Conservation (phyloP, 257 asterid genomes). For the Anisodus tanguticus region DNA sequence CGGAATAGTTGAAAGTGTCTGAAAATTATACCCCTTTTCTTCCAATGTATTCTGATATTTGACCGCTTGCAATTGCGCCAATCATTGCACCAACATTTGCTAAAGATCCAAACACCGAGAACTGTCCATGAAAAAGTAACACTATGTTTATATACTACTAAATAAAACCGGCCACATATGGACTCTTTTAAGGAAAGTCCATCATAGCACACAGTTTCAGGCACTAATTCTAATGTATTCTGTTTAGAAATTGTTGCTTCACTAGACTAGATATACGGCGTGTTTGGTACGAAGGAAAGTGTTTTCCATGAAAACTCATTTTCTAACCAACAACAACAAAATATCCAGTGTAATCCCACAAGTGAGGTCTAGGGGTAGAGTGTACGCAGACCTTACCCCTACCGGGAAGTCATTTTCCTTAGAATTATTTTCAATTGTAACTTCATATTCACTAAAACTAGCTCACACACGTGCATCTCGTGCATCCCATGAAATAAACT, state of each 20-base stretch:
- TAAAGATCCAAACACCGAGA: conserved; percentile 84
- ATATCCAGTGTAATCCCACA: too few species aligned
- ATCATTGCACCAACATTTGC: conserved; percentile 95
- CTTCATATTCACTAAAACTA: too few species aligned
- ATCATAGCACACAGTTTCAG: background rate
- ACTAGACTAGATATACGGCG: background rate
- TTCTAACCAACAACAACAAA: too few species aligned
- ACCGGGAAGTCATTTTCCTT: background rate
- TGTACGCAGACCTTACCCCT: too few species aligned
- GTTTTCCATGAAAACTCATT: background rate
- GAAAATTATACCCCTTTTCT: conserved; percentile 78
- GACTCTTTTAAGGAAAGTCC: conserved; percentile 10
- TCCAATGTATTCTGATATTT: conserved; percentile 83
- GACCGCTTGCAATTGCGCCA: conserved; percentile 91
- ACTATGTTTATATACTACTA: background rate
- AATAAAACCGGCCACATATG: background rate
- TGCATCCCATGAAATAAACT: too few species aligned
- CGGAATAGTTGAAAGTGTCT: background rate
- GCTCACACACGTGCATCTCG: too few species aligned
- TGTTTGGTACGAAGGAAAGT: background rate
- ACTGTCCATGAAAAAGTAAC: conserved; percentile 47
- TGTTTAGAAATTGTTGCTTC: background rate
- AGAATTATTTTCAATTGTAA: background rate
- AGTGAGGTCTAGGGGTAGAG: too few species aligned
- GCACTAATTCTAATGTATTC: background rate